A percentile compares a stretch with the other conserved stretches of the same genome.
These are phyloP conservation scores for Gossypium davidsonii DNA, from an alignment of 441 rosid species.

Conservation along the genomic window DNA sequence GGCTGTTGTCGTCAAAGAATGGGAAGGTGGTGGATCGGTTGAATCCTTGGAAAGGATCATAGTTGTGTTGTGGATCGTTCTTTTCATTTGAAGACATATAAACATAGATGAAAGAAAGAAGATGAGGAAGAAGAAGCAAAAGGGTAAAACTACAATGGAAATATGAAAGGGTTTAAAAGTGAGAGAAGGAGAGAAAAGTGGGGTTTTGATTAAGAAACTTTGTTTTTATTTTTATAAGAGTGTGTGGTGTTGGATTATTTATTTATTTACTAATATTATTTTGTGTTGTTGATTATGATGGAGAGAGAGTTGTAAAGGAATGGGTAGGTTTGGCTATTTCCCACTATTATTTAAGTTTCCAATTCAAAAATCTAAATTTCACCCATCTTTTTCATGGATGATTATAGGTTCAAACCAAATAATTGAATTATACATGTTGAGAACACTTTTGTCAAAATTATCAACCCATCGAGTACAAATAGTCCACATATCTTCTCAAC, in stretches of 20 bases:
- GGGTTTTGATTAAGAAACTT: neutral
- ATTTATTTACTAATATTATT: neutral
- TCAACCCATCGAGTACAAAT: neutral
- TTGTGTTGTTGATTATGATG: neutral
- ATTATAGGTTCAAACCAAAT: neutral
- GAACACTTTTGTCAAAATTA: constrained; percentile 1
- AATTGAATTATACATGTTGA: neutral
- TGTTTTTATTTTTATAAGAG: neutral
- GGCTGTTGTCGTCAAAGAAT: constrained; percentile 22
- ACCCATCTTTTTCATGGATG: neutral
- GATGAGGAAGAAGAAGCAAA: constrained; percentile 10
- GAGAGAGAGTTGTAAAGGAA: constrained; percentile 6
- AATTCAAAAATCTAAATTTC: neutral
- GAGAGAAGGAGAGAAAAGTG: neutral
- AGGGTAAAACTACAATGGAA: neutral
- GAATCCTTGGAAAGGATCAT: constrained; percentile 35
- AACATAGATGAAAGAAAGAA: constrained; percentile 9
- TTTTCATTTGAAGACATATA: constrained; percentile 35
- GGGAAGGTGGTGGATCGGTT: constrained; percentile 23
- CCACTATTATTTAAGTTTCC: constrained; percentile 2
- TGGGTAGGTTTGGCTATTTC: constrained; percentile 20
- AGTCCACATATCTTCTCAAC: neutral
- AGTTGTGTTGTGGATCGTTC: constrained; percentile 32
- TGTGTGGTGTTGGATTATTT: neutral
- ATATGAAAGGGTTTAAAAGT: neutral